phyloP scores from a whole-genome alignment of 148 eudicot species.

The Rhododendron ovatum region DNA sequence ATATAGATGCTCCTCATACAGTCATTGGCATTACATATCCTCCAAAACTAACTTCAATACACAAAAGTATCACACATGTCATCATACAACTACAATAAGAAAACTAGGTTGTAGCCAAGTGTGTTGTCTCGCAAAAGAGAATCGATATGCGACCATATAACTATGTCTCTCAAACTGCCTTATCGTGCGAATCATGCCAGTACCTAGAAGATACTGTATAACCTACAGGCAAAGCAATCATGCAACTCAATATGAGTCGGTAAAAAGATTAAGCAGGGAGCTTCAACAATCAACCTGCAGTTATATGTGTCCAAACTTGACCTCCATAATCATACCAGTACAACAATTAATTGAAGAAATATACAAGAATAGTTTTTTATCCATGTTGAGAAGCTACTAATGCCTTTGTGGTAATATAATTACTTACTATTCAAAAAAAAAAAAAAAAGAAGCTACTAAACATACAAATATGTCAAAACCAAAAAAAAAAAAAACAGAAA shows the following conservation, averaged over 20 bases:
- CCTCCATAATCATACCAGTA: neutral
- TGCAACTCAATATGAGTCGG: neutral
- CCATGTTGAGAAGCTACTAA: neutral
- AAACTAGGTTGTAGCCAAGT: neutral
- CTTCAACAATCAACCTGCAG: neutral
- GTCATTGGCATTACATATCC: neutral
- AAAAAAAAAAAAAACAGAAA: neutral
- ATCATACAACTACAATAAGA: too few relatives aligned
- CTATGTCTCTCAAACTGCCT: neutral
- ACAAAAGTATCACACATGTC: neutral
- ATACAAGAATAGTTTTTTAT: neutral
- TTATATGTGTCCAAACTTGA: neutral
- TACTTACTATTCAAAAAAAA: too few relatives aligned
- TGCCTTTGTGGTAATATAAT: too few relatives aligned
- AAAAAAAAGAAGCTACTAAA: neutral
- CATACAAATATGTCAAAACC: neutral
- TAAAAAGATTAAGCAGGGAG: neutral
- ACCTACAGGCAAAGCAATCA: neutral
- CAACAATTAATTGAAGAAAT: neutral
- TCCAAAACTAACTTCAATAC: neutral
- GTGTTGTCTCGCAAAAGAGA: neutral
- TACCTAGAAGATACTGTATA: neutral
- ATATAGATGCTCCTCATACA: neutral
- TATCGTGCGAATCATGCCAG: neutral
- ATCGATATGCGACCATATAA: neutral